Evolutionary conservation across 1,139 yeast species (phyloP).

Genomic region (Kurtzmaniella quercitrusa): DNA sequence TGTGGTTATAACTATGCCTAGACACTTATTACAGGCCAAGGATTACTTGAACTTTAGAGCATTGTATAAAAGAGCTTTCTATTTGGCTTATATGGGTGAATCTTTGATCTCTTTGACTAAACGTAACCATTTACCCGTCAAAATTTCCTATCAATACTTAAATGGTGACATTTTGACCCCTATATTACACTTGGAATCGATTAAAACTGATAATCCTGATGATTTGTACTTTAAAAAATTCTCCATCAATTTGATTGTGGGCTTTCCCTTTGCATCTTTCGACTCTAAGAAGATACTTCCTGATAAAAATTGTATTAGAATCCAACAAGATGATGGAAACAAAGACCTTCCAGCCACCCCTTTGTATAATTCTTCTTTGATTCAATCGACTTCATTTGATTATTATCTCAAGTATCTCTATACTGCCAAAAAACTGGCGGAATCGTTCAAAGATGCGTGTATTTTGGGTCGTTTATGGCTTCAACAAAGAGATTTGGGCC

Average conservation of each 20-base stretch:
- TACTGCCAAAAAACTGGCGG: conserved; percentile 70
- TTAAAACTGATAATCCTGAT: conserved; percentile 42
- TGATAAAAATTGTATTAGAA: conserved; percentile 73
- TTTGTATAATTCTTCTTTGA: conserved; percentile 73
- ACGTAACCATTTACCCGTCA: conserved; percentile 52
- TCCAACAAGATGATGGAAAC: conserved; percentile 28
- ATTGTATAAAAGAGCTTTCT: conserved; percentile 83
- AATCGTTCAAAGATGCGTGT: conserved; percentile 86
- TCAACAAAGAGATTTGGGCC: conserved; percentile 74
- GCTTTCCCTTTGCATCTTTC: conserved; percentile 67
- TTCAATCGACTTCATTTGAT: conserved; percentile 65
- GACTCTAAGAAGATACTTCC: conserved; percentile 75
- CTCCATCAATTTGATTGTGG: conserved; percentile 65
- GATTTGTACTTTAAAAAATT: conserved; percentile 61
- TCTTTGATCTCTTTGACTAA: conserved; percentile 52
- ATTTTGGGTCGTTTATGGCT: conserved; percentile 87
- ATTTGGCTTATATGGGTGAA: conserved; percentile 72
- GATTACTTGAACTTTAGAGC: conserved; percentile 90
- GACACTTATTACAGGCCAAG: conserved; percentile 68
- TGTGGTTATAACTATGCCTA: conserved; percentile 79
- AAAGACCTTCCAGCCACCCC: conserved; percentile 73
- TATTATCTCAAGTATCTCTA: conserved; percentile 72
- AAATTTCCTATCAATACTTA: conserved; percentile 51
- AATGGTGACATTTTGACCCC: conserved; percentile 70
- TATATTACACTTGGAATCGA: conserved; percentile 51